These are phyloP conservation scores for Fraxinus angustifolia DNA, from an alignment of 305 asterid genomes.

Conservation along the genomic window DNA sequence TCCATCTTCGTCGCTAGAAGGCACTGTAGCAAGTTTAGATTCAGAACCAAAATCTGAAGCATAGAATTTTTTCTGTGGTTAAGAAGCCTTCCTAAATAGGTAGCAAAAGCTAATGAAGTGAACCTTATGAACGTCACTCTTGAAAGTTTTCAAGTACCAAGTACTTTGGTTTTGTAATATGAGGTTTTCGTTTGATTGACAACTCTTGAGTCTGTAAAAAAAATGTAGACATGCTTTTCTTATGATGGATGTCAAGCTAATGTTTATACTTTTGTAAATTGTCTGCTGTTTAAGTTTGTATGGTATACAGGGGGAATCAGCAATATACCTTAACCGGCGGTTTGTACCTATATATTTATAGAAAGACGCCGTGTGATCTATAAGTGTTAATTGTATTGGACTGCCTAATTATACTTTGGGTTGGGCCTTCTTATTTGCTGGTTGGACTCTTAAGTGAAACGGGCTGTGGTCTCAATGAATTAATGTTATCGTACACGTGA, in stretches of 20 bases:
- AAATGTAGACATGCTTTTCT: constrained; percentile 1
- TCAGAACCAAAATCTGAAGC: constrained; percentile 48
- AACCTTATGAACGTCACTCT: background rate
- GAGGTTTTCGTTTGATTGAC: constrained; percentile 20
- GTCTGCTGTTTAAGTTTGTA: background rate
- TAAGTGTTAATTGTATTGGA: no score
- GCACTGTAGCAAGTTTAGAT: constrained; percentile 35
- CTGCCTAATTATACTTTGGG: no score
- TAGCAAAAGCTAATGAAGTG: constrained; percentile 27
- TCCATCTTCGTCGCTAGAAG: constrained; percentile 35
- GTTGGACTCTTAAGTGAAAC: no score
- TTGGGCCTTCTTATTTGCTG: no score
- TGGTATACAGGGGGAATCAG: background rate
- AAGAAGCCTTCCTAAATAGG: constrained; percentile 22
- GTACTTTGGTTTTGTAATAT: constrained; percentile 32
- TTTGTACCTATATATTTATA: background rate
- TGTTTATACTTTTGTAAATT: background rate
- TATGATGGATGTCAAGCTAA: background rate
- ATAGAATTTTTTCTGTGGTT: constrained; percentile 24
- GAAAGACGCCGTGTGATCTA: background rate
- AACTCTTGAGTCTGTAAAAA: constrained; percentile 18
- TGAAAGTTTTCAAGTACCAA: constrained; percentile 28
- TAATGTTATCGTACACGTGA: no score
- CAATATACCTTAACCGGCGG: background rate
- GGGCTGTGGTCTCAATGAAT: no score